Evolutionary conservation across 2,329 filamentous ascomycete species (phyloP), one percentile per base, ranked within the genome.

Genomic region (Calycina herbarum): DNA sequence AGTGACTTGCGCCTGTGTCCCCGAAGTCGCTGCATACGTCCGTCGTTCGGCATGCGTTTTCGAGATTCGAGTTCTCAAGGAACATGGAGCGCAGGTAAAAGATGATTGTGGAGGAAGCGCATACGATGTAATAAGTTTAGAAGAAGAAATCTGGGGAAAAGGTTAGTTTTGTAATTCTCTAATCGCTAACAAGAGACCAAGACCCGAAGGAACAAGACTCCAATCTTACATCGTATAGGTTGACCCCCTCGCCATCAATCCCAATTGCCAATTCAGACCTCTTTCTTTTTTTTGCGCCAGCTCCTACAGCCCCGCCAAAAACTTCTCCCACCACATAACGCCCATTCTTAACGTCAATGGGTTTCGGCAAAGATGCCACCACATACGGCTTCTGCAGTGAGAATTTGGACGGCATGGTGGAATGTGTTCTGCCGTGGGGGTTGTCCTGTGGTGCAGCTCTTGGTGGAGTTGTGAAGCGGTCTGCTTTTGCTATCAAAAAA

Each of bases 361-460:
- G 86, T 54, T 82, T 79, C 11, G 87, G 86, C 57, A 90, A 78
- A 8, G 84, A 79, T 40, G 86, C 84, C 68, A 90, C 79, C 66
- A 88, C 82, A 73, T 86, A 88, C n/a, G 87, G 87, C 78, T 83
- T 83, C 74, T 89, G 85, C 64, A 89, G 83, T 68, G 85, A 83
- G 72, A 88, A 86, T 69, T 85, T 83, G 57, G 74, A 73, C 42
- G 76, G 73, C 76, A 77, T 77, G n/a, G 51, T 69, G 64, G 15
- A 42, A 48, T n/a, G 54, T 31, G 64, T 27, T 59, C 11, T 57
- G 42, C 62, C 68, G 40, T 48, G 58, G 62, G n/a, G 33, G 40
- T 48, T 63, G 57, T 61, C 66, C 33, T 15, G 38, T 31, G 58
- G 51, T 59, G 54, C 48, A 20, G 61, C 51, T 35, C 48, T 56